Evolutionary conservation across 129 eudicot genomes (phyloP), one percentile per base, ranked within the genome.

Genomic region (Scalesia atractyloides): DNA sequence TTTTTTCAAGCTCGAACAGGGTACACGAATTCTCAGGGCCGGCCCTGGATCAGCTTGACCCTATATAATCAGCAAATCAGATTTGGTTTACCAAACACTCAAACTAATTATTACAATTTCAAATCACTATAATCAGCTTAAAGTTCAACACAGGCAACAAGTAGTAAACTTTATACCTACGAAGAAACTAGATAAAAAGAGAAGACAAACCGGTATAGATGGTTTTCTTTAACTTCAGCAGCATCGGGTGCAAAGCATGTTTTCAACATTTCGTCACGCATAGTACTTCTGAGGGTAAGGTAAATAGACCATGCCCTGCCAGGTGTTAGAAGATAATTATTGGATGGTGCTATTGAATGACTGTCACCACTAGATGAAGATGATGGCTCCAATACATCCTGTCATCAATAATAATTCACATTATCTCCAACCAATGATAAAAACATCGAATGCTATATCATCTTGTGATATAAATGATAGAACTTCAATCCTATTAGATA

Each of bases 281-380:
- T 20, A 46, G 82, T 72, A 72, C 93, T 72, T 68, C 91, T 90
- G 48, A 86, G 75, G 37, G 92, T 78, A 70, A 94, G 97, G 39
- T 96, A 87, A 67, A 94, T 46, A 20, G 87, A 86, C 98, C 98
- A 94, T 24, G 98, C 98, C 83, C 89, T 84, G 74, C 91, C 91
- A 65, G 80, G 30, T 15, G 82, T 87, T 66, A 94, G 73, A 80
- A 94, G 91, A 79, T 74, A 26, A 64, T 74, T 43, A 50, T 66
- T 69, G 58, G 65, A 34, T 49, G 57, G 68, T 33, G 68, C 63
- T 44, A 76, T 33, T 59, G 84, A 36, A 58, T 80, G 62, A 59
- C 9, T 56, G 64, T 75, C 91, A 68, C 26, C 58, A n/a, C 53
- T 78, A 48, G 84, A 82, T 44, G 95, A 73, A 53, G 86, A 64